A percentile compares a stretch with the other conserved stretches of the same genome.
phyloP scores from a whole-genome alignment of 805 yeast species.

The Ogataea pignaliae region DNA sequence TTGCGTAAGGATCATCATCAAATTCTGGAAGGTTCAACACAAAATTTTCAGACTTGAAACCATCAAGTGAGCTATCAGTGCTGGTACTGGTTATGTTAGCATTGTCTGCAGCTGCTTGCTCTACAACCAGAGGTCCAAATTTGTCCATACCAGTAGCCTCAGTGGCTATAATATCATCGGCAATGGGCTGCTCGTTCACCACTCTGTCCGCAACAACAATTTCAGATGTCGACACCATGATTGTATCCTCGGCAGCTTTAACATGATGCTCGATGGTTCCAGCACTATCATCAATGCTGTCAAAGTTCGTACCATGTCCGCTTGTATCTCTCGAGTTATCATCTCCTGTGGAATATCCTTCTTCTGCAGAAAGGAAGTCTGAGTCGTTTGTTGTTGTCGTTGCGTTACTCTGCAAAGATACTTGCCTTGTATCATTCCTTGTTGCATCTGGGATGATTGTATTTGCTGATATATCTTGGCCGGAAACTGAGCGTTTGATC shows the following conservation, averaged over 20 bases:
- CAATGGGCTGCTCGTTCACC: background rate
- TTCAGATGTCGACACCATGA: constrained; percentile 5
- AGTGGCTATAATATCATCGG: background rate
- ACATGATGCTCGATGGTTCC: constrained; percentile 10
- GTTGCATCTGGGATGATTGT: background rate
- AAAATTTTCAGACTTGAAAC: constrained; percentile 20
- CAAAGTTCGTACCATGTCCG: background rate
- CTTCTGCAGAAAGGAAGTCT: constrained; percentile 31
- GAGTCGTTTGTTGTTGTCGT: constrained; percentile 26
- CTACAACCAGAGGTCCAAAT: background rate
- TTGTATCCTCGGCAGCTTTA: constrained; percentile 10
- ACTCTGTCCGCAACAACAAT: background rate
- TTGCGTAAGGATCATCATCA: constrained; percentile 37
- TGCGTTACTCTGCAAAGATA: constrained; percentile 22
- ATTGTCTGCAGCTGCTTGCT: constrained; percentile 2
- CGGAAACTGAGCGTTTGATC: constrained; percentile 11
- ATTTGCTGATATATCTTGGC: constrained; percentile 2
- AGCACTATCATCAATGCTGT: constrained; percentile 5
- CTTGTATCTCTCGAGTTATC: constrained; percentile 4
- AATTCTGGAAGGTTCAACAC: constrained; percentile 32
- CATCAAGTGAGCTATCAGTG: constrained; percentile 17
- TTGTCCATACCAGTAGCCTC: background rate
- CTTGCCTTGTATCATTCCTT: constrained; percentile 11
- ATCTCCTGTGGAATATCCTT: constrained; percentile 10
- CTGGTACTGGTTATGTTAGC: constrained; percentile 1